A percentile compares a stretch with the other conserved stretches of the same genome.
Evolutionary conservation across 768 basidiomycete genomes (phyloP).

Genomic region (Leccinum rimulosum): DNA sequence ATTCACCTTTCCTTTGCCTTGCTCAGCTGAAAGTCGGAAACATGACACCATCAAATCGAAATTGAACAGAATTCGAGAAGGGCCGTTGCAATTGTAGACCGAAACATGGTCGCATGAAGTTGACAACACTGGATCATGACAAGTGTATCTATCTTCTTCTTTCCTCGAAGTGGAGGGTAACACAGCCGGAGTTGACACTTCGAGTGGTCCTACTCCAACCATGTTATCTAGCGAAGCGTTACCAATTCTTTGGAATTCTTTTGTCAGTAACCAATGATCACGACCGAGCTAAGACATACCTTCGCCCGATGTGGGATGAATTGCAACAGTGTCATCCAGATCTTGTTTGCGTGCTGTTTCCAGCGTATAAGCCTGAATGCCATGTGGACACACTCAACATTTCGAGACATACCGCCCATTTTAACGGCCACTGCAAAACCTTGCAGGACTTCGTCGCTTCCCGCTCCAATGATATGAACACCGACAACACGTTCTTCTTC

Average conservation of each 20-base stretch:
- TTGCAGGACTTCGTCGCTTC: constrained; percentile 93
- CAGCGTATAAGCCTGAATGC: constrained; percentile 3
- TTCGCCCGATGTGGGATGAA: constrained; percentile 86
- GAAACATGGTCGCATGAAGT: background rate
- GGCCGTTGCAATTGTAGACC: background rate
- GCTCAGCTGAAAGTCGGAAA: too few species aligned
- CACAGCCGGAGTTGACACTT: background rate
- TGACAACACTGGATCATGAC: background rate
- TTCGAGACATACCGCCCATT: constrained; percentile 65
- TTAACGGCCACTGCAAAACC: constrained; percentile 97
- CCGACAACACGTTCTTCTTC: constrained; percentile 96
- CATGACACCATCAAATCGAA: too few species aligned
- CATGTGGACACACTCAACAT: background rate
- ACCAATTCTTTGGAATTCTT: constrained; percentile 46
- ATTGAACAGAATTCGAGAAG: background rate
- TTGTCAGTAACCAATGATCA: constrained; percentile 15
- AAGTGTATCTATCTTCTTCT: background rate
- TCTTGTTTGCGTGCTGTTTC: constrained; percentile 69
- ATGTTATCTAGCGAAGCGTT: constrained; percentile 43
- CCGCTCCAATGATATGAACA: constrained; percentile 86
- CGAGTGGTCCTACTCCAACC: background rate
- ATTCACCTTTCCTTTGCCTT: too few species aligned
- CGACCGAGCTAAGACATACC: constrained; percentile 43
- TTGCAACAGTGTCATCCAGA: constrained; percentile 86
- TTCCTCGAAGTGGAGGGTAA: background rate